Base-by-base conservation (phyloP, 2,329 filamentous ascomycete species). In the Scytalidium lignicola region DNA sequence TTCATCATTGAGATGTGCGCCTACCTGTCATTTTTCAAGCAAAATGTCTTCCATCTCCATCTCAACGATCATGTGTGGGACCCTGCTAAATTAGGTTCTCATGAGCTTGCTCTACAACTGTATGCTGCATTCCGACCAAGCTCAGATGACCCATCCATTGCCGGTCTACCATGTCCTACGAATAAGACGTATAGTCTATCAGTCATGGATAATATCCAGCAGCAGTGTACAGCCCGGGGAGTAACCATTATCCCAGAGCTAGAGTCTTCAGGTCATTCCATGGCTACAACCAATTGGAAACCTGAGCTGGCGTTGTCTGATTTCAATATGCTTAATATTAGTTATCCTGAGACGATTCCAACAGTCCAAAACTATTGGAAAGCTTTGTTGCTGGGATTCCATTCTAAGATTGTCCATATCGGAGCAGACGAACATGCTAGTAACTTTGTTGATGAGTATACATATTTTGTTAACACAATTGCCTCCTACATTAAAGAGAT, bases 21-120 rank as follows among this genome's bases (percentile, higher is more conserved):
- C 0, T 81, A 80, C 60, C 74, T 78, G 54, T 80, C 76, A 18
- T 81, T 77, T 58, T 81, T 78, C 64, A 81, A 81, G 57, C 71
- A 80, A 51, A 79, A 78, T 51, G 72, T 72, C 1, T 75, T 81
- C 46, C 78, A 81, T 40, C 62, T 80, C 19, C 78, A 81, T 57
- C 67, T 79, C 2, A 77, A 71, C 50, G 78, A 82, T 58, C 80
- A 81, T 55, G 62, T 78, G 3, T 72, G 70, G 59, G 73, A 75
- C 48, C 76, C 75, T 23, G 65, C 71, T 2, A 65, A 67, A 17
- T 66, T 70, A 5, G 32, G 32, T 18, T 80, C 79, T 47, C 69
- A 67, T 43, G 45, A 51, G 22, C 26, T 20, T 0, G 74, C 70
- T 46, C 59, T 74, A 28, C 62, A 71, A 10, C 65, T 80, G 0